phyloP scores from a whole-genome alignment of 208 protist genomes.

The Crithidia mellificae region DNA sequence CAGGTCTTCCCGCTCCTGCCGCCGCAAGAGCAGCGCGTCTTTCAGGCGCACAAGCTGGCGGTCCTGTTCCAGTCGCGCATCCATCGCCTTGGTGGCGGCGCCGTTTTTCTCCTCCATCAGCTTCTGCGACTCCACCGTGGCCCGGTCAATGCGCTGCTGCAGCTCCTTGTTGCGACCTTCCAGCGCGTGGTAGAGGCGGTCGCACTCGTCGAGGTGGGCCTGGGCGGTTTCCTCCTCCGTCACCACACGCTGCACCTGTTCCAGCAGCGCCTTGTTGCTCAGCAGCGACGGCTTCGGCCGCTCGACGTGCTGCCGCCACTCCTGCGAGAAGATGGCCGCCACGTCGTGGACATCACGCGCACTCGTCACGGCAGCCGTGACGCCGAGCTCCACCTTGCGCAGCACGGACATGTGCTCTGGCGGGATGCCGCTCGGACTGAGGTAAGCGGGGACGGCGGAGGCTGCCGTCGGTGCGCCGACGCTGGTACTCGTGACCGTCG shows the following conservation, averaged over 20 bases:
- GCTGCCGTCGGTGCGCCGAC: neutral
- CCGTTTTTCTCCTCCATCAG: slow-evolving; percentile 65
- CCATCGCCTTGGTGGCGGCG: slow-evolving; percentile 35
- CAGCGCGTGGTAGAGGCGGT: slow-evolving; percentile 54
- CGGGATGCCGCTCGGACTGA: slow-evolving; percentile 45
- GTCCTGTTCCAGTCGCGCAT: slow-evolving; percentile 37
- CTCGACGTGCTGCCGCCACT: slow-evolving; percentile 44
- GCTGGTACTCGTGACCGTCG: no score
- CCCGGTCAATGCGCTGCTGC: slow-evolving; percentile 65
- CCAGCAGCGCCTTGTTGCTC: slow-evolving; percentile 57
- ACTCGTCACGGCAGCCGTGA: slow-evolving; percentile 44
- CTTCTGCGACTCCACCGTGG: slow-evolving; percentile 58
- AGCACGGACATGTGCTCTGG: slow-evolving; percentile 73
- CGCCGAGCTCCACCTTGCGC: slow-evolving; percentile 58
- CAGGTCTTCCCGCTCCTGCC: slow-evolving; percentile 76
- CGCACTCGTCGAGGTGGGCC: slow-evolving; percentile 46
- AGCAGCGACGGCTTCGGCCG: slow-evolving; percentile 59
- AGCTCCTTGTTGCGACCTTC: slow-evolving; percentile 63
- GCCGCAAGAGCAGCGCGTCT: slow-evolving; percentile 47
- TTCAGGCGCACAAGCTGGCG: slow-evolving; percentile 53
- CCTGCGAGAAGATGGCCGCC: slow-evolving; percentile 36
- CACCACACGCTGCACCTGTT: slow-evolving; percentile 66
- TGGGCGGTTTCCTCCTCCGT: slow-evolving; percentile 48
- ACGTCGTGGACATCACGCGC: slow-evolving; percentile 57
- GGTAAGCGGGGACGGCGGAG: slow-evolving; percentile 21